These are phyloP conservation scores for Verruconis gallopava DNA, from an alignment of 2,329 filamentous ascomycete species.

Conservation along the genomic window DNA sequence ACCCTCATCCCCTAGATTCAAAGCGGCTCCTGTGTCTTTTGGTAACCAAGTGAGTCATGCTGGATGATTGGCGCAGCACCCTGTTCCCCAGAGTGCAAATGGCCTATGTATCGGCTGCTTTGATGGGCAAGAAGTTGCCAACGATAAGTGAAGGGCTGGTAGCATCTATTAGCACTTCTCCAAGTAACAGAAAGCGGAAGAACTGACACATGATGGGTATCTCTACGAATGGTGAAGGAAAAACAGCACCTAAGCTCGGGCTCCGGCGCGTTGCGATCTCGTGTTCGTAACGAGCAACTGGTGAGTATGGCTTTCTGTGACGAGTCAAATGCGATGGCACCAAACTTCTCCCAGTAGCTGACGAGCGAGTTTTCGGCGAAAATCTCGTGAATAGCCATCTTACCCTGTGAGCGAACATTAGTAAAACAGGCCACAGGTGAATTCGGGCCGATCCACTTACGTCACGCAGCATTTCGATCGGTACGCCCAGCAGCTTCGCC, in stretches of 20 bases:
- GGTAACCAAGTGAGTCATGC: no score
- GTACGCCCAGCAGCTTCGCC: constrained; percentile 89
- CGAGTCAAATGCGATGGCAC: constrained; percentile 90
- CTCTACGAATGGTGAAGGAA: constrained; percentile 89
- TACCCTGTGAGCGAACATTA: constrained; percentile 51
- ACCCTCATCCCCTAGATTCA: no score
- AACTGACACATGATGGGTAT: constrained; percentile 89
- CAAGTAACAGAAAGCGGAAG: constrained; percentile 10
- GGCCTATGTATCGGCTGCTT: no score
- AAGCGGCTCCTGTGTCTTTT: no score
- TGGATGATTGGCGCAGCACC: no score
- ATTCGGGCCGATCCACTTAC: constrained; percentile 40
- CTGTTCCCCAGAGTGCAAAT: no score
- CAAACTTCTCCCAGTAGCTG: constrained; percentile 98
- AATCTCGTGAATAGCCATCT: constrained; percentile 89
- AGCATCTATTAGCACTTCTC: constrained; percentile 21
- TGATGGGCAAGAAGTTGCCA: constrained; percentile 88
- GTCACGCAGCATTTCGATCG: constrained; percentile 80
- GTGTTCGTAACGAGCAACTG: constrained; percentile 80
- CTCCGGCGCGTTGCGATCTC: constrained; percentile 44
- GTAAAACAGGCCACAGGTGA: not conserved
- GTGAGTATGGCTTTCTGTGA: constrained; percentile 91
- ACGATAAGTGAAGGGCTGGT: constrained; percentile 81
- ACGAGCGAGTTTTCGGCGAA: constrained; percentile 90
- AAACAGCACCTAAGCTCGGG: constrained; percentile 86